These are phyloP conservation scores for Tolypocladium endophyticum DNA, from an alignment of 2,329 filamentous ascomycete species.

Conservation along the genomic window DNA sequence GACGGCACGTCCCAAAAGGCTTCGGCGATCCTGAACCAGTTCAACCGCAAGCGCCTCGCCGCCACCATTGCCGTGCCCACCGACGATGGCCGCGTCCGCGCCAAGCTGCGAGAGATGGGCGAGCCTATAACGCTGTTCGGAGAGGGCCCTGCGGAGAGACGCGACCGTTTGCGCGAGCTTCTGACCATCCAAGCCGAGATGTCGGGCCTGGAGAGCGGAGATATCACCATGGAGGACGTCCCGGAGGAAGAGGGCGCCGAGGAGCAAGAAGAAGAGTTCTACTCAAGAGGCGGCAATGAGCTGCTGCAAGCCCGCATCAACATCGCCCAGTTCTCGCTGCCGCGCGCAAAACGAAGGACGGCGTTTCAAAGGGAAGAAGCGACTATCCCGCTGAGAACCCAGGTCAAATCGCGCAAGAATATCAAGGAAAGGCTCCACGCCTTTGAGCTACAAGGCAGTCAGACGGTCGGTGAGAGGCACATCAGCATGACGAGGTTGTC, in stretches of 20 bases:
- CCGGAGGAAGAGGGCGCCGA: conserved; percentile 50
- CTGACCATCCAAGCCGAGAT: conserved; percentile 64
- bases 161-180: conserved; percentile 76
- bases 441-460: conserved; percentile 88
- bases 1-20: conserved; percentile 72
- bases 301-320: conserved; percentile 66
- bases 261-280: conserved; percentile 88
- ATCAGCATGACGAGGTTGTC: conserved; percentile 88
- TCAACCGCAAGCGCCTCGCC: conserved; percentile 82
- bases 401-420: conserved; percentile 84
- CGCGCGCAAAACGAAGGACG: conserved; percentile 66
- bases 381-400: conserved; percentile 73
- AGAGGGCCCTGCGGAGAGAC: conserved; percentile 73
- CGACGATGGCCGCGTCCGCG: conserved; percentile 78
- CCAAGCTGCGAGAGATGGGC: conserved; percentile 72
- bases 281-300: conserved; percentile 68
- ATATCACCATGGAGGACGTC: conserved; percentile 51
- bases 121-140: conserved; percentile 93
- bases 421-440: conserved; percentile 73
- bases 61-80: conserved; percentile 88
- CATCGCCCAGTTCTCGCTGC: conserved; percentile 76
- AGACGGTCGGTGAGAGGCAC: conserved; percentile 83
- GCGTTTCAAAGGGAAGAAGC: conserved; percentile 72
- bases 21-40: conserved; percentile 75
- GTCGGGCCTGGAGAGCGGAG: conserved; percentile 42